Base-by-base conservation (phyloP, 768 basidiomycete species). In the Naganishia onofrii region DNA sequence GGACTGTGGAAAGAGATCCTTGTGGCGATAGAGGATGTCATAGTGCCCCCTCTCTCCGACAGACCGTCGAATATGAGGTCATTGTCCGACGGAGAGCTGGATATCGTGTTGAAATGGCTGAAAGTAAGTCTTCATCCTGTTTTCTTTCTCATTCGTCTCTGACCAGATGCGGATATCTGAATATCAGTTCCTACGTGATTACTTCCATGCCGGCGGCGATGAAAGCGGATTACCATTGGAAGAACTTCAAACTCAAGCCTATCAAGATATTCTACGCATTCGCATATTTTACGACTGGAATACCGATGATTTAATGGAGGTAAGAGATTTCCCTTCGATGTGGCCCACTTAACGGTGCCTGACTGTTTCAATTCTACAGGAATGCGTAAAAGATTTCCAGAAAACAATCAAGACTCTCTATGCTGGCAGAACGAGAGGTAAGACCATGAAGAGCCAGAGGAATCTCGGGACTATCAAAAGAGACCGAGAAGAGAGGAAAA, bases 1-100 rank as follows among this genome's bases (percentile, higher is more conserved):
- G 86, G 89, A 67, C 86, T 95, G 67, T 99, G 96, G 96, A 98
- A 98, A 83, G 95, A 98, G 81, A 88, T 99, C 68, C 79, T 98
- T 76, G 84, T 83, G 26, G 86, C 92, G 21, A 85, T 98, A 68
- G 96, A 97, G 77, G 88, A 87, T 12, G 82, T 98, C 74, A 86
- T 98, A 71, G 88, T 98, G 19, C 96, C 96, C 3, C 91, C 94
- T 2, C 81, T 99, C 68, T 91, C 90, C 6, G 92, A 95, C 71
- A 82, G 86, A 21, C 84, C 89, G 12, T 92, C 92, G 53, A 90
- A 93, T 66, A 89, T 98, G 92, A 90, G 91, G 74, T 89, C 93
- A 0, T 80, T 99, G 77, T 88, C 85, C 31, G 96, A 98, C 76
- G 94, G 95, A 82, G 96, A 97, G 82, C 90, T 98, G 44, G 96